phyloP scores from a whole-genome alignment of 1,284 basidiomycete genomes.

The Moesziomyces sp. region DNA sequence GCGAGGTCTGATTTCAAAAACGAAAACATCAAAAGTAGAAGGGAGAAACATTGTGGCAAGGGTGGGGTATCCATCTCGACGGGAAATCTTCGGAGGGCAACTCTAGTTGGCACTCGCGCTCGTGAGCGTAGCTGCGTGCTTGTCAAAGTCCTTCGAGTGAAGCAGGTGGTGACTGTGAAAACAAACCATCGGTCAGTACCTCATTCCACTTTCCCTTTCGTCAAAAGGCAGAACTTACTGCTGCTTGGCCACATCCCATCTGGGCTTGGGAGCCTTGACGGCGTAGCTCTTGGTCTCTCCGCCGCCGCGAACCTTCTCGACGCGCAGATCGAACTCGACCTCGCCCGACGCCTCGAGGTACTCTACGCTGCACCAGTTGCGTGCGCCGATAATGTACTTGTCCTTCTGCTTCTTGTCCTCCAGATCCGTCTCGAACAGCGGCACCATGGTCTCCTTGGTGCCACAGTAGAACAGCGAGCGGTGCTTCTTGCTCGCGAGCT shows the following conservation, averaged over 20 bases:
- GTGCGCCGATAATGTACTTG: constrained; percentile 78
- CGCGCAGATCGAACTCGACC: constrained; percentile 84
- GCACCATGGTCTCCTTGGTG: constrained; percentile 80
- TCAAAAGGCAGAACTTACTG: constrained; percentile 1
- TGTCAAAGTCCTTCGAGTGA: constrained; percentile 42
- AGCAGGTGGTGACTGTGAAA: constrained; percentile 26
- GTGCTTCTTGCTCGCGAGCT: constrained; percentile 83
- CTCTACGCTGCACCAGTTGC: constrained; percentile 88
- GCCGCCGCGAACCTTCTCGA: constrained; percentile 72
- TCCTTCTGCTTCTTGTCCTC: constrained; percentile 78
- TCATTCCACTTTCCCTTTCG: too few relatives aligned
- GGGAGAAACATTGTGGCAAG: too few relatives aligned
- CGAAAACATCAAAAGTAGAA: too few relatives aligned
- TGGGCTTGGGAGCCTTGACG: constrained; percentile 57
- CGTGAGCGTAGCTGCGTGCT: constrained; percentile 18
- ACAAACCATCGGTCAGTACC: background rate
- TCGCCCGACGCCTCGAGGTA: constrained; percentile 76
- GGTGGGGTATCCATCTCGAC: too few relatives aligned
- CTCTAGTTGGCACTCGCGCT: background rate
- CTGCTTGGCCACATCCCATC: constrained; percentile 34
- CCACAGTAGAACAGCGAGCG: constrained; percentile 68
- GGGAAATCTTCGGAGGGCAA: too few relatives aligned
- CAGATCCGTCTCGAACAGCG: constrained; percentile 81
- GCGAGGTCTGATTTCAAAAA: too few relatives aligned
- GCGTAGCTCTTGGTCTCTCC: constrained; percentile 61